Evolutionary conservation across 2,329 filamentous ascomycete species (phyloP).

Genomic region (Penicillium sp.): DNA sequence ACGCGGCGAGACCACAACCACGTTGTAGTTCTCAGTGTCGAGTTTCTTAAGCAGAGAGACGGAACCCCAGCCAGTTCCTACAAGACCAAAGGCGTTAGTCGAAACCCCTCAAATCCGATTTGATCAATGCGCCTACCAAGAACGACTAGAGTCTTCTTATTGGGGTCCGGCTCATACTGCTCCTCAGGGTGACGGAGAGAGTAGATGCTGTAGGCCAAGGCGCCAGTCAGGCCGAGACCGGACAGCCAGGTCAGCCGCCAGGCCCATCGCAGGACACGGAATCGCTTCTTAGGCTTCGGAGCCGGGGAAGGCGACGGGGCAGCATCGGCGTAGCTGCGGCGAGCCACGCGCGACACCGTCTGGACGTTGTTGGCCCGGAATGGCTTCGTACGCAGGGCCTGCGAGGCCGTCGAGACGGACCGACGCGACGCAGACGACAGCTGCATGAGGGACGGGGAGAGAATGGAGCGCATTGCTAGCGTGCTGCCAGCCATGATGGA

Average conservation of each 20-base stretch:
- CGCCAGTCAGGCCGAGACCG: conserved; percentile 61
- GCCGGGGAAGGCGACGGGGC: conserved; percentile 29
- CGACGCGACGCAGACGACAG: conserved; percentile 35
- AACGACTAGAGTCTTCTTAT: conserved; percentile 94
- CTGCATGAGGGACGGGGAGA: conserved; percentile 29
- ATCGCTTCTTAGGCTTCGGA: conserved; percentile 51
- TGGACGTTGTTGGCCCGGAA: conserved; percentile 22
- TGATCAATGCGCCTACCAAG: conserved; percentile 58
- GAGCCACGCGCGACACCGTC: conserved; percentile 35
- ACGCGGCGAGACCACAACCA: conserved; percentile 91
- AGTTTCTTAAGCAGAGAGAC: conserved; percentile 97
- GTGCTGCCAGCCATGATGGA: conserved; percentile 34
- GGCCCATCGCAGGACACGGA: conserved; percentile 67
- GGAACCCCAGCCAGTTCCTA: conserved; percentile 93
- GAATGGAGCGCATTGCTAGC: conserved; percentile 33
- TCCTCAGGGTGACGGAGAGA: conserved; percentile 72
- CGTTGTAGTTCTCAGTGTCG: conserved; percentile 98
- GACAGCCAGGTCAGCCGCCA: conserved; percentile 81
- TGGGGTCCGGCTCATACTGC: conserved; percentile 71
- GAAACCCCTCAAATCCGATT: conserved; percentile 7
- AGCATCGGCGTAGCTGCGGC: conserved; percentile 50
- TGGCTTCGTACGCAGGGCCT: conserved; percentile 25
- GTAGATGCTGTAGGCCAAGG: conserved; percentile 76
- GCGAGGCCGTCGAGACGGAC: conserved; percentile 29
- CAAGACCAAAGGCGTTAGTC: conserved; percentile 18